phyloP scores from a whole-genome alignment of 306 rosid genomes.

The Rosa rugosa region DNA sequence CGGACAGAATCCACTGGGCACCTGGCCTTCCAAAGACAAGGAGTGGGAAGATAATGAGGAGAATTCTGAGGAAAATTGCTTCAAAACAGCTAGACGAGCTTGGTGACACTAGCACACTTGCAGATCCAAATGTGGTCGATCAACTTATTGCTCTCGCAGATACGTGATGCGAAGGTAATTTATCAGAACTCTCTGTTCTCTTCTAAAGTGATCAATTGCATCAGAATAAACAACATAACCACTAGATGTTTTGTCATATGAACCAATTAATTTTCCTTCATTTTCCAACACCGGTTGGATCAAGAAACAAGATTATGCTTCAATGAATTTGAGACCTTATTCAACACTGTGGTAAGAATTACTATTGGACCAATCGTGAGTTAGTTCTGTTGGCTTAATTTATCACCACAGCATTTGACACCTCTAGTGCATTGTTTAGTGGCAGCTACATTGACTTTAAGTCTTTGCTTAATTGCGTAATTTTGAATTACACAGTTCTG shows the following conservation, averaged over 20 bases:
- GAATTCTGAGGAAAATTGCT: conserved; percentile 93
- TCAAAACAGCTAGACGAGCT: conserved; percentile 86
- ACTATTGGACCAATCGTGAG: neutral
- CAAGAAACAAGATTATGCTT: neutral
- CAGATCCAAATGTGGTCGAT: conserved; percentile 83
- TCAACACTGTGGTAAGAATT: neutral
- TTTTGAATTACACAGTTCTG: neutral
- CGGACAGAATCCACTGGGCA: conserved; percentile 97
- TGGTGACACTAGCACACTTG: conserved; percentile 94
- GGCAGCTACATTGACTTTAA: neutral
- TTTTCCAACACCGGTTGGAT: neutral
- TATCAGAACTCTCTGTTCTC: conserved; percentile 3
- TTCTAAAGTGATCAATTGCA: neutral
- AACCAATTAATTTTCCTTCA: neutral
- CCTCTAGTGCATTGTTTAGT: neutral
- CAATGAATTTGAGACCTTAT: neutral
- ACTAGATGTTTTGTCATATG: neutral
- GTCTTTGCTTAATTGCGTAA: neutral
- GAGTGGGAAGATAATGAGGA: conserved; percentile 98
- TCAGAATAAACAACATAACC: neutral
- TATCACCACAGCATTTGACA: neutral
- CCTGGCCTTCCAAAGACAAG: conserved; percentile 99
- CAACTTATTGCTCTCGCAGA: conserved; percentile 81
- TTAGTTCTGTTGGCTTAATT: neutral
- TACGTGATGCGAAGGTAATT: conserved; percentile 29